phyloP scores from a whole-genome alignment of 164 flowering plant genomes.

The Aristolochia contorta region DNA sequence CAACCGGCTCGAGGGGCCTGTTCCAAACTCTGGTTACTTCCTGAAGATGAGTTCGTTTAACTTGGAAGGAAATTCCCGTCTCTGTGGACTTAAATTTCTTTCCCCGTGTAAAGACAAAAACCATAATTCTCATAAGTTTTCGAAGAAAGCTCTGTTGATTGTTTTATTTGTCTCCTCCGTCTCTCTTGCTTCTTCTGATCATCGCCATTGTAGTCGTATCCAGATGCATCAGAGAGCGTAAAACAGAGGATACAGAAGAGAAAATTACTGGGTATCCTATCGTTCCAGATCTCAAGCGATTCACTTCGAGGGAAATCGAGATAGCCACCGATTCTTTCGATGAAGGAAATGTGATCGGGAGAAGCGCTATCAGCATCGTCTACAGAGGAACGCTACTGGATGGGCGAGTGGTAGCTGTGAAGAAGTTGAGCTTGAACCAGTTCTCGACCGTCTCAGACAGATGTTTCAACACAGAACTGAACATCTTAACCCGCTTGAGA shows the following conservation, averaged over 20 bases:
- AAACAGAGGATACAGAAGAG: slow-evolving; percentile 1
- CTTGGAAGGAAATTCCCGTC: too few species aligned
- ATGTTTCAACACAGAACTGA: too few species aligned
- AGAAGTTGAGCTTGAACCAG: slow-evolving; percentile 45
- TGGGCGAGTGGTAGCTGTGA: slow-evolving; percentile 45
- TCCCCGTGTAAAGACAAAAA: slow-evolving; percentile 26
- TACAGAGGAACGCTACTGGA: slow-evolving; percentile 55
- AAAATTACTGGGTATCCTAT: slow-evolving; percentile 16
- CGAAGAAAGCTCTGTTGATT: slow-evolving; percentile 28
- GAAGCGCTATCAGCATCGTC: slow-evolving; percentile 61
- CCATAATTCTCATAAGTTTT: slow-evolving; percentile 14
- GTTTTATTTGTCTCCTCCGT: slow-evolving; percentile 31
- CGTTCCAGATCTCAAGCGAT: slow-evolving; percentile 38
- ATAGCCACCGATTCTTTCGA: slow-evolving; percentile 49
- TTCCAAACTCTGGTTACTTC: too few species aligned
- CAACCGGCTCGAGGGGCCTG: too few species aligned
- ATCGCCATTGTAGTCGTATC: slow-evolving; percentile 15
- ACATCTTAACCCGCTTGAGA: too few species aligned
- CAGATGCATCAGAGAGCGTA: too few species aligned
- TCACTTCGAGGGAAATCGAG: slow-evolving; percentile 37
- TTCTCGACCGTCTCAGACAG: too few species aligned
- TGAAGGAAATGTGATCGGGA: slow-evolving; percentile 42
- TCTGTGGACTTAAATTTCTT: slow-evolving; percentile 45
- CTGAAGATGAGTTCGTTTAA: too few species aligned
- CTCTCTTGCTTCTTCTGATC: slow-evolving; percentile 21